These are phyloP conservation scores for Clonostachys rhizophaga DNA, from an alignment of 2,329 filamentous ascomycete species.

Conservation along the genomic window DNA sequence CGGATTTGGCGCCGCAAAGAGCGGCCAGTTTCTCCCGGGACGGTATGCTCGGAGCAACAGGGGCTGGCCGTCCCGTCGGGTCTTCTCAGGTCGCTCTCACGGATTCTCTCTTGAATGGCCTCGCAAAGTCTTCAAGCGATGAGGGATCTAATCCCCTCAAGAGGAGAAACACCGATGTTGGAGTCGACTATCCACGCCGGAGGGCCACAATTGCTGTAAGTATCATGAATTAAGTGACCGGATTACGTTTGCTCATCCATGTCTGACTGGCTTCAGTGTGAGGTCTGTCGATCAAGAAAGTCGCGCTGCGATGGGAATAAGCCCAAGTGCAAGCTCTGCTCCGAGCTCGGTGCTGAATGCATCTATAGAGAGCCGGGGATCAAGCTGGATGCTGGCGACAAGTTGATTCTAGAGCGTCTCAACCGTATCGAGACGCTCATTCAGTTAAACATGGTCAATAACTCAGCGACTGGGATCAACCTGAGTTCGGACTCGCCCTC, in stretches of 20 bases:
- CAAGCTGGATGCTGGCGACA: constrained; percentile 83
- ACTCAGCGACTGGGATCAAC: constrained; percentile 44
- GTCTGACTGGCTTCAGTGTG: constrained; percentile 50
- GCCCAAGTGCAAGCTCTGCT: constrained; percentile 81
- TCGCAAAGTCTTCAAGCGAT: constrained; percentile 29
- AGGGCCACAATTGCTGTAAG: constrained; percentile 63
- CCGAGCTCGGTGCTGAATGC: constrained; percentile 77
- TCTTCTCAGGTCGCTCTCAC: background rate
- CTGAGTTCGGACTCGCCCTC: constrained; percentile 60
- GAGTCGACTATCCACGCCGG: constrained; percentile 59
- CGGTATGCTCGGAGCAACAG: constrained; percentile 37
- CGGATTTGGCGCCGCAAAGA: constrained; percentile 39
- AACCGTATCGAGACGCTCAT: constrained; percentile 73
- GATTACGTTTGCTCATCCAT: background rate
- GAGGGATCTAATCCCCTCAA: constrained; percentile 56
- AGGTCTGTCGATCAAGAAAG: constrained; percentile 76
- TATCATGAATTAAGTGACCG: constrained; percentile 5
- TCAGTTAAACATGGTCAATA: constrained; percentile 60
- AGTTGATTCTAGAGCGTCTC: constrained; percentile 76
- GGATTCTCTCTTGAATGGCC: constrained; percentile 9
- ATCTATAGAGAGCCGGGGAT: constrained; percentile 82
- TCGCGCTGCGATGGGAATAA: constrained; percentile 75
- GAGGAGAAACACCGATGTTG: constrained; percentile 56
- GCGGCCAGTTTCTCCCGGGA: constrained; percentile 37
- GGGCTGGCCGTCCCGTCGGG: constrained; percentile 29